Evolutionary conservation across 139 green algal genomes (phyloP).

Genomic region (Chlorella ohadii): DNA sequence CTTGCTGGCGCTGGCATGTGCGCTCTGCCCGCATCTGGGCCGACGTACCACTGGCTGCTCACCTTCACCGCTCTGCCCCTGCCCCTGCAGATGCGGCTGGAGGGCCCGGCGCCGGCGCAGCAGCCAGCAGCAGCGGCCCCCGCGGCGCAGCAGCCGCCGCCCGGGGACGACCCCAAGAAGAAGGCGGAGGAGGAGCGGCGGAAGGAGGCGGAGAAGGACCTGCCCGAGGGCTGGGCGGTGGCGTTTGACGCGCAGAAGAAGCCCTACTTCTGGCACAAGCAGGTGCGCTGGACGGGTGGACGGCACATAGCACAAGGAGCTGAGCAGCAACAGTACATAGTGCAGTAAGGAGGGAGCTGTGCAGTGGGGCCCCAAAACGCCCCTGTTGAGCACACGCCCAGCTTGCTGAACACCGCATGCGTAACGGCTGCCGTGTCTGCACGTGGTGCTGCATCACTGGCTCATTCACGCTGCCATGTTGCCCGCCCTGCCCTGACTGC

Average conservation of each 20-base stretch:
- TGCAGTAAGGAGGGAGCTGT: no score
- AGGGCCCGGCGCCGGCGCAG: not conserved
- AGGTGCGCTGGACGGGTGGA: no score
- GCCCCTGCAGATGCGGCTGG: slow-evolving; percentile 20
- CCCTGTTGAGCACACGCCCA: no score
- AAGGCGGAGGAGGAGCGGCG: slow-evolving; percentile 7
- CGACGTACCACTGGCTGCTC: not conserved
- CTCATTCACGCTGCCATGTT: not conserved
- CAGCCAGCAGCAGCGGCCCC: not conserved
- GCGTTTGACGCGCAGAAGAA: slow-evolving; percentile 66
- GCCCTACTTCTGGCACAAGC: slow-evolving; percentile 71
- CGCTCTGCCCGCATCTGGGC: no score
- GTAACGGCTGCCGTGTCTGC: no score
- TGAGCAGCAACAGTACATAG: no score
- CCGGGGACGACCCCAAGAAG: not conserved
- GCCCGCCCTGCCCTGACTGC: slow-evolving; percentile 13
- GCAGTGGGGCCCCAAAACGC: no score
- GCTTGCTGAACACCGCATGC: no score
- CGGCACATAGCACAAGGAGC: no score
- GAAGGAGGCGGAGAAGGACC: slow-evolving; percentile 20
- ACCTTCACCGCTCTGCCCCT: not conserved
- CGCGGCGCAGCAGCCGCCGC: not conserved
- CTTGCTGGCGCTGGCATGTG: not conserved
- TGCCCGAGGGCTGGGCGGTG: slow-evolving; percentile 77
- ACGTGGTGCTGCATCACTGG: no score